A percentile compares a stretch with the other conserved stretches of the same genome.
Evolutionary conservation across 805 yeast species (phyloP).

Genomic region (Naumovozyma castellii): DNA sequence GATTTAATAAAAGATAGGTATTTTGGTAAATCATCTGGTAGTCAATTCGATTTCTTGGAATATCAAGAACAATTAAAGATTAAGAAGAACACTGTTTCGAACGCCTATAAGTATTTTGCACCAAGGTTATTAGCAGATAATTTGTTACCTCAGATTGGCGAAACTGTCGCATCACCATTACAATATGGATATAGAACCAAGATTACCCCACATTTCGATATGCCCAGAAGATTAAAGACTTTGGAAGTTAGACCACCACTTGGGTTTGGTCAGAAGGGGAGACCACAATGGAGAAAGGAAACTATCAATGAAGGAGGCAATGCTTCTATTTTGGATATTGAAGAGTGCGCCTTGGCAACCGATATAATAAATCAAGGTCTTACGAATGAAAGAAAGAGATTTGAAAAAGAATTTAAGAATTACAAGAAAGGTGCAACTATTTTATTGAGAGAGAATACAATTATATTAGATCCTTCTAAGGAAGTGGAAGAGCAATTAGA

Average conservation of each 20-base stretch:
- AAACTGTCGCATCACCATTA: slow-evolving; percentile 69
- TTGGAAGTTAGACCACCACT: slow-evolving; percentile 50
- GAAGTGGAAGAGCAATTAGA: slow-evolving; percentile 29
- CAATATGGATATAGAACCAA: slow-evolving; percentile 78
- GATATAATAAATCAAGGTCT: slow-evolving; percentile 65
- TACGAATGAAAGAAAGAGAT: slow-evolving; percentile 52
- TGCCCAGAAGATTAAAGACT: slow-evolving; percentile 48
- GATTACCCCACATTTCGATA: slow-evolving; percentile 88
- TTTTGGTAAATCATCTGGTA: slow-evolving; percentile 89
- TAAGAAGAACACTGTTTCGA: slow-evolving; percentile 64
- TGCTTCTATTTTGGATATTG: slow-evolving; percentile 71
- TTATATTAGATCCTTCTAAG: slow-evolving; percentile 24
- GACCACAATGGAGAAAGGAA: slow-evolving; percentile 55
- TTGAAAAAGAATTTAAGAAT: slow-evolving; percentile 36
- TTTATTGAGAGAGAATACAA: slow-evolving; percentile 70
- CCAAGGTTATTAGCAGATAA: slow-evolving; percentile 38
- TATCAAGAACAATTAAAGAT: slow-evolving; percentile 65
- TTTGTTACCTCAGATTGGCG: slow-evolving; percentile 49
- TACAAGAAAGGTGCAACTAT: slow-evolving; percentile 80
- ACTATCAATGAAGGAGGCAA: slow-evolving; percentile 44
- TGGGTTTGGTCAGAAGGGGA: slow-evolving; percentile 85
- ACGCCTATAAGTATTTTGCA: slow-evolving; percentile 75
- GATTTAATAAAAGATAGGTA: slow-evolving; percentile 58
- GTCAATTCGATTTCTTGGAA: slow-evolving; percentile 77
- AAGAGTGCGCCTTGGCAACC: slow-evolving; percentile 89